A percentile compares a stretch with the other conserved stretches of the same genome.
These are phyloP conservation scores for Taphrina wiesneri DNA, from an alignment of 1,139 yeast genomes.

Conservation along the genomic window DNA sequence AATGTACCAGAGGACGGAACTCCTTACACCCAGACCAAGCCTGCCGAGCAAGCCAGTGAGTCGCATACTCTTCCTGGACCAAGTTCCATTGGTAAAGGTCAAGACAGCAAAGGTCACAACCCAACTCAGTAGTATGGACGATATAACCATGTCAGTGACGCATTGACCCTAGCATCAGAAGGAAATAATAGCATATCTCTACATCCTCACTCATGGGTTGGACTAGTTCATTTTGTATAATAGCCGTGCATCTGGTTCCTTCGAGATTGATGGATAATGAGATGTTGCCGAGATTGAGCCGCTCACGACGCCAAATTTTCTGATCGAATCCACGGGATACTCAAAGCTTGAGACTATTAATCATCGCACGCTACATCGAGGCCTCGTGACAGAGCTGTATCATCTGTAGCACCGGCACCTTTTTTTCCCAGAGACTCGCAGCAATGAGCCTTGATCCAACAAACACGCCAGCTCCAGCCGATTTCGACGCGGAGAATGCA, in stretches of 20 bases:
- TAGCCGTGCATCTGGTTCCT: background rate
- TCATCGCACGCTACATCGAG: too few species aligned
- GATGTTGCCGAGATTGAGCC: background rate
- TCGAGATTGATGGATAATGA: too few species aligned
- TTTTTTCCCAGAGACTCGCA: background rate
- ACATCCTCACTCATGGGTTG: too few species aligned
- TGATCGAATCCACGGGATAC: background rate
- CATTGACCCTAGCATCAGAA: background rate
- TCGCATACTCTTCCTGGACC: constrained; percentile 13
- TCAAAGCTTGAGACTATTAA: background rate
- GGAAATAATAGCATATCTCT: background rate
- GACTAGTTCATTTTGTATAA: too few species aligned
- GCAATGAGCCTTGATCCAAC: constrained; percentile 21
- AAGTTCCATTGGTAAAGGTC: background rate
- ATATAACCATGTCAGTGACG: background rate
- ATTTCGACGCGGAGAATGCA: constrained; percentile 59
- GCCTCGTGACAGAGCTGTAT: too few species aligned
- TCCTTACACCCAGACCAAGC: constrained; percentile 7
- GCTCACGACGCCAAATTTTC: background rate
- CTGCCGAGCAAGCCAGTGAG: constrained; percentile 12
- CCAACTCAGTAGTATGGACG: constrained; percentile 8
- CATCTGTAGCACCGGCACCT: too few species aligned
- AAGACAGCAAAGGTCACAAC: constrained; percentile 12
- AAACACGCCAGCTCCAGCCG: constrained; percentile 32
- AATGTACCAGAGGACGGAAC: constrained; percentile 3